Percentiles rank a stretch among this genome's conserved stretches.
These are phyloP conservation scores for Nemania sp. DNA, from an alignment of 2,329 filamentous ascomycete species.

Conservation along the genomic window DNA sequence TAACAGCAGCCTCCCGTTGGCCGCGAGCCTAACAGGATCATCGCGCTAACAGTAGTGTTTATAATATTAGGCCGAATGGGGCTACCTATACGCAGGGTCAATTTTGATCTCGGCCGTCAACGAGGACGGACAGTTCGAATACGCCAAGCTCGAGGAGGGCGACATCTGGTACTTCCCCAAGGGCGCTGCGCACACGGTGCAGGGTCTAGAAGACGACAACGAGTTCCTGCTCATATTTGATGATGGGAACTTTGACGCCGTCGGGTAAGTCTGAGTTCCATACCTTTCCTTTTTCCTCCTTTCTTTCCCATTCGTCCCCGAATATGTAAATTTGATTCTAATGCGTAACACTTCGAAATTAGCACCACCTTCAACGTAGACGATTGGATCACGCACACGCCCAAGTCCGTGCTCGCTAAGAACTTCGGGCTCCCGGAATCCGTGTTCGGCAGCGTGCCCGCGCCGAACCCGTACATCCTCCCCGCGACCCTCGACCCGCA, in stretches of 20 bases:
- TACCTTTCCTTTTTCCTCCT: not conserved
- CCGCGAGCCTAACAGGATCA: not conserved
- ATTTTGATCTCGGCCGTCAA: conserved; percentile 72
- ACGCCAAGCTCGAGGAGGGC: conserved; percentile 67
- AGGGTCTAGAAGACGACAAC: conserved; percentile 74
- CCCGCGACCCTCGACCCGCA: conserved; percentile 65
- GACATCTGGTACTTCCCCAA: conserved; percentile 79
- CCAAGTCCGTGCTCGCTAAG: conserved; percentile 72
- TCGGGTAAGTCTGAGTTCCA: conserved; percentile 57
- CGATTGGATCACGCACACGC: conserved; percentile 77
- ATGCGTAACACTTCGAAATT: not conserved
- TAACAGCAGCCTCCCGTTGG: not conserved
- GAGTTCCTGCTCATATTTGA: conserved; percentile 76
- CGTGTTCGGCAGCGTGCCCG: conserved; percentile 69
- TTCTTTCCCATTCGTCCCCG: not conserved
- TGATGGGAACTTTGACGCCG: conserved; percentile 73
- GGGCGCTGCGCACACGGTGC: conserved; percentile 72
- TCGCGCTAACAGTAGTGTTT: conserved; percentile 5
- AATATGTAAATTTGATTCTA: not conserved
- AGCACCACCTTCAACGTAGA: conserved; percentile 79
- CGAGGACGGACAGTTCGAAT: conserved; percentile 68
- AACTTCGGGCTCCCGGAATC: conserved; percentile 74
- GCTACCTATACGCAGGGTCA: conserved; percentile 67
- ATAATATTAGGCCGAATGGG: conserved; percentile 71
- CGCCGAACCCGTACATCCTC: conserved; percentile 71